Evolutionary conservation across 768 basidiomycete genomes (phyloP).

Genomic region (Naematelia encephala): DNA sequence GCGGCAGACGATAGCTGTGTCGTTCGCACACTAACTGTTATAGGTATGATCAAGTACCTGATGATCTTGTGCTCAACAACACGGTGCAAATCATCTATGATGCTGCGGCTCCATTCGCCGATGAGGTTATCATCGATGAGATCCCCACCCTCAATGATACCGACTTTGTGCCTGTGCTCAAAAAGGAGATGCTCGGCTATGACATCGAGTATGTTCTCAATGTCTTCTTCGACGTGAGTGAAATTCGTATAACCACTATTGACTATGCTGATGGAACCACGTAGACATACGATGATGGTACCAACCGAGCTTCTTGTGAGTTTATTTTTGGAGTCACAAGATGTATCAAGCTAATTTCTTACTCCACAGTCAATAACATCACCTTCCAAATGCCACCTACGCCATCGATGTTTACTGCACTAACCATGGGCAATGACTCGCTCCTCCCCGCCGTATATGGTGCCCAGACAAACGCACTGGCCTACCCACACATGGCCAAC

Average conservation of each 20-base stretch:
- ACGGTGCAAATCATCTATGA: slow-evolving; percentile 81
- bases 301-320: slow-evolving; percentile 50
- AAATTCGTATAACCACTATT: neutral
- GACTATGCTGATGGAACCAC: neutral
- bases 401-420: slow-evolving; percentile 69
- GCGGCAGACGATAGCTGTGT: slow-evolving; percentile 15
- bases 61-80: slow-evolving; percentile 69
- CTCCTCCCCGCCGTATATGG: slow-evolving; percentile 72
- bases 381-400: slow-evolving; percentile 57
- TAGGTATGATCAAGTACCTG: slow-evolving; percentile 85
- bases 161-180: slow-evolving; percentile 62
- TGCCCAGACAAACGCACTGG: slow-evolving; percentile 61
- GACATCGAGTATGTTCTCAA: slow-evolving; percentile 64
- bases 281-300: slow-evolving; percentile 58
- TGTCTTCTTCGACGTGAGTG: slow-evolving; percentile 62
- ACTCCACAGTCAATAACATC: slow-evolving; percentile 33
- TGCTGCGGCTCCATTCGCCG: slow-evolving; percentile 56
- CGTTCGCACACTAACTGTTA: slow-evolving; percentile 49
- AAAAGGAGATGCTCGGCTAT: slow-evolving; percentile 55
- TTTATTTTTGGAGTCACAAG: slow-evolving; percentile 10
- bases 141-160: slow-evolving; percentile 48
- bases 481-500: slow-evolving; percentile 70
- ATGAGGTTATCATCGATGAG: slow-evolving; percentile 55
- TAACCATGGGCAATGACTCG: slow-evolving; percentile 65
- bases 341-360: neutral